phyloP scores from a whole-genome alignment of 2,329 filamentous ascomycete genomes.

The Talaromyces atroroseus region DNA sequence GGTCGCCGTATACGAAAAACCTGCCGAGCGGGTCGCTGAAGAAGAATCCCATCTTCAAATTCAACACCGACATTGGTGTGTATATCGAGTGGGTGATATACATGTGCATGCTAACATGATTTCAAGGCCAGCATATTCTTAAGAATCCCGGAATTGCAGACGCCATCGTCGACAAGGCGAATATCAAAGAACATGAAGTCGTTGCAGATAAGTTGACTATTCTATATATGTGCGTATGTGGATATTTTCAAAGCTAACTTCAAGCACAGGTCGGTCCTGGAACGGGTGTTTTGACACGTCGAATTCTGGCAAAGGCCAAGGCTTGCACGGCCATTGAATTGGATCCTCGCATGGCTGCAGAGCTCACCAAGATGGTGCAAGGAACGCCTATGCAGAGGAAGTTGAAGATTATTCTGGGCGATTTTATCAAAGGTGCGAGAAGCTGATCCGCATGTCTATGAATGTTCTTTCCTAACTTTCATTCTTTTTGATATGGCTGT shows the following conservation, averaged over 20 bases:
- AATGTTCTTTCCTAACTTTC: too few species aligned
- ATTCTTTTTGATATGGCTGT: background rate
- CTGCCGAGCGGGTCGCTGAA: slow-evolving; percentile 34
- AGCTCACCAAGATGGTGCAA: slow-evolving; percentile 89
- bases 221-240: background rate
- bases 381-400: slow-evolving; percentile 78
- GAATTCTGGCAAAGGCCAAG: slow-evolving; percentile 82
- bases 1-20: slow-evolving; percentile 36
- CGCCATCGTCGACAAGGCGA: slow-evolving; percentile 78
- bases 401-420: slow-evolving; percentile 81
- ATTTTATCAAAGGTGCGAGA: slow-evolving; percentile 65
- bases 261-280: slow-evolving; percentile 74
- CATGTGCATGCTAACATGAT: background rate
- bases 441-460: background rate
- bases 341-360: slow-evolving; percentile 93
- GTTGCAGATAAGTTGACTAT: slow-evolving; percentile 14
- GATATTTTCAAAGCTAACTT: slow-evolving; percentile 59
- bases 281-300: slow-evolving; percentile 81
- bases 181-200: slow-evolving; percentile 78
- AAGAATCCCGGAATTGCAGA: slow-evolving; percentile 85
- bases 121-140: slow-evolving; percentile 69
- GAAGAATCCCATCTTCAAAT: slow-evolving; percentile 88
- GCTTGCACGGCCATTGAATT: slow-evolving; percentile 82
- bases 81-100: background rate
- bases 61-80: slow-evolving; percentile 74